Evolutionary conservation across 1,284 basidiomycete species (phyloP).

Genomic region (Pseudozyma thailandica): DNA sequence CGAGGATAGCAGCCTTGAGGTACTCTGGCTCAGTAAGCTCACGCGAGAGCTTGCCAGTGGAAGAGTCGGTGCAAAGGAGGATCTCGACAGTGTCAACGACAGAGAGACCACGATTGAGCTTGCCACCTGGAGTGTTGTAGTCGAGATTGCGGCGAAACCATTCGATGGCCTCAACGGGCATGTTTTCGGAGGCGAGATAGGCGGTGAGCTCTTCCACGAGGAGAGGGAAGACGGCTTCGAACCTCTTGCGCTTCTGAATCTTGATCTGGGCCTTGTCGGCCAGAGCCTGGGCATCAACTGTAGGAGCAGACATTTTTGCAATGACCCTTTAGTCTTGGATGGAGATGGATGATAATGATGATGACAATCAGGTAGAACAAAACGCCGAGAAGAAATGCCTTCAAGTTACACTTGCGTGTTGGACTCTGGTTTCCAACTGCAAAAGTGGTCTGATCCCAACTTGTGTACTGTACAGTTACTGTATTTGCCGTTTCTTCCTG

Average conservation of each 20-base stretch:
- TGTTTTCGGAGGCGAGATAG: constrained; percentile 72
- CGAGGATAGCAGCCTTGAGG: constrained; percentile 86
- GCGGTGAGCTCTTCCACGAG: constrained; percentile 74
- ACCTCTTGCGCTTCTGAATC: constrained; percentile 68
- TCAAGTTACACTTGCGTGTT: constrained; percentile 7
- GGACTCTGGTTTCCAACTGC: constrained; percentile 9
- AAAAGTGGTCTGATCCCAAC: constrained; percentile 37
- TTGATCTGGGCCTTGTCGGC: constrained; percentile 61
- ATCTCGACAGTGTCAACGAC: constrained; percentile 95
- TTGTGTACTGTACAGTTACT: no score
- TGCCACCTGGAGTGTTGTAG: constrained; percentile 95
- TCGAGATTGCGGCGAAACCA: constrained; percentile 82
- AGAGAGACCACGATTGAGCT: constrained; percentile 93
- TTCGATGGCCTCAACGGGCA: constrained; percentile 83
- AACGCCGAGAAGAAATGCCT: no score
- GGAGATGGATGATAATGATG: no score
- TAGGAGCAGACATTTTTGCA: constrained; percentile 27
- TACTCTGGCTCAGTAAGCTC: constrained; percentile 75
- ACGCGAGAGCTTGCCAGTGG: constrained; percentile 71
- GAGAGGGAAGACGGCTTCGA: constrained; percentile 72
- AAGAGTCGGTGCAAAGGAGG: constrained; percentile 73
- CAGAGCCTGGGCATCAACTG: constrained; percentile 27
- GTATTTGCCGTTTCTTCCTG: constrained; percentile 9
- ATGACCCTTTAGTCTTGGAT: no score
- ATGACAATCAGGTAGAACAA: no score